Percentiles rank a stretch among this genome's conserved stretches.
Conservation (phyloP, 2,329 filamentous ascomycete genomes). For the Botrytis fabae region DNA sequence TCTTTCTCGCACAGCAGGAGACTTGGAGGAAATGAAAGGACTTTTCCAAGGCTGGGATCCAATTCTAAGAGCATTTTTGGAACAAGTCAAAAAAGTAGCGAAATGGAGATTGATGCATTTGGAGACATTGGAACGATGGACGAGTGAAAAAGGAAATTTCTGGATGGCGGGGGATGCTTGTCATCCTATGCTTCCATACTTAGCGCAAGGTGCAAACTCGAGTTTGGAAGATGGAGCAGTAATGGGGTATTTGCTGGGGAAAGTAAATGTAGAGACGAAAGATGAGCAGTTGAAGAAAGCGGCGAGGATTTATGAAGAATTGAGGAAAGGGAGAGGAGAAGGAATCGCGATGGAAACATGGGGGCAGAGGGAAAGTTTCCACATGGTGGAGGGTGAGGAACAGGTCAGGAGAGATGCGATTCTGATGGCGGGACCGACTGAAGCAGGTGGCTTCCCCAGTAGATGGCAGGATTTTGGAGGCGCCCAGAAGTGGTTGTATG, state of each 20-base stretch:
- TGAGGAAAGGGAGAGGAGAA: constrained; percentile 52
- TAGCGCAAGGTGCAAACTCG: constrained; percentile 67
- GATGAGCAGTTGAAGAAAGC: constrained; percentile 49
- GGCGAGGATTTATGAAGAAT: constrained; percentile 47
- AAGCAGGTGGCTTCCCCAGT: constrained; percentile 59
- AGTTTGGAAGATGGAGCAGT: constrained; percentile 69
- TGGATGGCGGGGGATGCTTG: constrained; percentile 56
- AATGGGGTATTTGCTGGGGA: constrained; percentile 57
- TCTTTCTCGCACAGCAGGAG: constrained; percentile 53
- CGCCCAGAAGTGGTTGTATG: constrained; percentile 64
- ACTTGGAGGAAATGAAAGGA: constrained; percentile 59
- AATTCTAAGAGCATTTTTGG: constrained; percentile 47
- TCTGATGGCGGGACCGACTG: constrained; percentile 53
- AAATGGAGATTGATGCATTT: constrained; percentile 68
- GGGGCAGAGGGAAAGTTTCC: constrained; percentile 54
- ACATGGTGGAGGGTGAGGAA: constrained; percentile 55
- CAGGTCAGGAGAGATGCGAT: constrained; percentile 57
- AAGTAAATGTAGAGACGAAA: constrained; percentile 44
- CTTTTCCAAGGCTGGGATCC: constrained; percentile 67
- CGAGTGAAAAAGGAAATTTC: constrained; percentile 32
- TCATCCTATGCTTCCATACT: constrained; percentile 63
- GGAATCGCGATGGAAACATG: constrained; percentile 64
- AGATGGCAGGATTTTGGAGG: constrained; percentile 60
- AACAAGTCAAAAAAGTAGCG: constrained; percentile 57
- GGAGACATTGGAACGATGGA: constrained; percentile 41